Base-by-base conservation (phyloP, 164 flowering plant species). In the Aristolochia contorta region DNA sequence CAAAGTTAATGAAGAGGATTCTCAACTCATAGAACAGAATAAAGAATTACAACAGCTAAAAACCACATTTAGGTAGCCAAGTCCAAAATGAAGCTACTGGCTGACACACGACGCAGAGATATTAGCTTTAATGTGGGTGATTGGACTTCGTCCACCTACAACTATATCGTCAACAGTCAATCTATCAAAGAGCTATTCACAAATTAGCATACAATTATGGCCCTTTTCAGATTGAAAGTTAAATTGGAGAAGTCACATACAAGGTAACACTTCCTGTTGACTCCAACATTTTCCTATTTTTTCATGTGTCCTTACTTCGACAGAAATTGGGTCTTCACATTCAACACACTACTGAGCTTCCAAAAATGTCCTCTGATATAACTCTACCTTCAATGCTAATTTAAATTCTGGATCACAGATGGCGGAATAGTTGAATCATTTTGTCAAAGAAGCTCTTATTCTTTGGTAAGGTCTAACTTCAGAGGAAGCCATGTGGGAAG, bases 251-350 rank as follows among this genome's bases (percentile, higher is more conserved):
- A 30, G 48, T 62, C 21, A 57, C 57, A 2, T 62, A 52, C 22
- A 22, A 37, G 6, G n/a, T 62, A 27, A 18, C 13, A 12, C 57
- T 51, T 30, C 65, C 57, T 30, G 20, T 30, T 9, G 49, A 13
- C 0, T 19, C 57, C 22, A 6, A 24, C 23, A 52, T 62, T 32
- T 57, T 51, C 41, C 57, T 48, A 9, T 22, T 55, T 7, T 54
- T 63, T 20, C 59, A 63, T 45, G 37, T 63, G 15, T 63, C 59
- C 23, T 20, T 54, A 22, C 23, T 63, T n/a, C n/a, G n/a, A n/a
- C n/a, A n/a, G n/a, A n/a, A n/a, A n/a, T n/a, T n/a, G n/a, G n/a
- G n/a, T n/a, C 21, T n/a, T n/a, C n/a, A n/a, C n/a, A n/a, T n/a
- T n/a, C n/a, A n/a, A n/a, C n/a, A n/a, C n/a, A n/a, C n/a, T n/a